Conservation (phyloP, 148 eudicot species). For the Chenopodium suecicum region DNA sequence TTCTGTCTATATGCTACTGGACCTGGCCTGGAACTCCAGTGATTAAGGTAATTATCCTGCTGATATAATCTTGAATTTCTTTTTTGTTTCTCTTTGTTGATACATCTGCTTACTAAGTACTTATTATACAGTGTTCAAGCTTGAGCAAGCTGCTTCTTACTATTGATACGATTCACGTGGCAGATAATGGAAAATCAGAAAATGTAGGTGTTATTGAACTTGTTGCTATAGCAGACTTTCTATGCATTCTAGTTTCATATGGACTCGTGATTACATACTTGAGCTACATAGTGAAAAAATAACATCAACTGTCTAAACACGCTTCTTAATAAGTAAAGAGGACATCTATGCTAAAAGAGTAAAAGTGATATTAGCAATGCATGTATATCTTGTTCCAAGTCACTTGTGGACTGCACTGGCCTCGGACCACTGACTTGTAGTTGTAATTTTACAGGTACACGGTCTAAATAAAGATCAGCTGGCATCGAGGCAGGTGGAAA, state of each 20-base stretch:
- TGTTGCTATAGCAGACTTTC: background rate
- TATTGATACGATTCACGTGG: conserved; percentile 60
- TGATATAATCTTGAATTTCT: background rate
- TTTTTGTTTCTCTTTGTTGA: background rate
- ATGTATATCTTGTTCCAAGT: background rate
- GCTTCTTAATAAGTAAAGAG: background rate
- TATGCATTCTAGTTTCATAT: background rate
- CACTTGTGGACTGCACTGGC: background rate
- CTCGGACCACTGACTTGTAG: background rate
- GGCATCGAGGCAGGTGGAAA: conserved; percentile 54
- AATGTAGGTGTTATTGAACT: conserved; percentile 41
- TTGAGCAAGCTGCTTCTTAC: conserved; percentile 50
- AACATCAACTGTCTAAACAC: background rate
- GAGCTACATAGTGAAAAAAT: background rate
- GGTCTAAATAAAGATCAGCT: conserved; percentile 52
- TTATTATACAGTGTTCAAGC: conserved; percentile 52
- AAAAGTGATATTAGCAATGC: background rate
- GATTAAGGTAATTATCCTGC: conserved; percentile 40
- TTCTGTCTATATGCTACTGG: conserved; percentile 10
- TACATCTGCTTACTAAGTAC: background rate
- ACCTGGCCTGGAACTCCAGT: conserved; percentile 27
- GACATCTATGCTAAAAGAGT: background rate
- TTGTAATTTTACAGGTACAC: conserved; percentile 46
- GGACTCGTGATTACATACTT: background rate
- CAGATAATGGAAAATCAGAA: conserved; percentile 59